Conservation (phyloP, 78 protist species). For the Abeoforma whisleri region DNA sequence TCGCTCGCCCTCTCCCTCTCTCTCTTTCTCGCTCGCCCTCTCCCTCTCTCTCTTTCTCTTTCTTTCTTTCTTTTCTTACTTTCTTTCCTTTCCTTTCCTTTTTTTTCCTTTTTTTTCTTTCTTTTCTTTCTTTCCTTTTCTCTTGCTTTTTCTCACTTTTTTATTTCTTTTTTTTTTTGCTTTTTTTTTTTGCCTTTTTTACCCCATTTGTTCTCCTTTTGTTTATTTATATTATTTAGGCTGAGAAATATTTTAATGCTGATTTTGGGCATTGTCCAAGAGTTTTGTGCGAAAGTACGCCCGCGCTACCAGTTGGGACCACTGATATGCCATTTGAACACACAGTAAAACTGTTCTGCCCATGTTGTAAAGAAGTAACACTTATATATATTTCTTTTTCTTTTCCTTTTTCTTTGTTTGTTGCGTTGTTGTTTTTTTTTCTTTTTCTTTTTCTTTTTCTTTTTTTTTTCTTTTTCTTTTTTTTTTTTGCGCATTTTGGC, state of each 20-base stretch:
- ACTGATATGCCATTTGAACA: slow-evolving; percentile 63
- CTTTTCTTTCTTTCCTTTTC: no score
- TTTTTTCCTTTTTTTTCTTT: background rate
- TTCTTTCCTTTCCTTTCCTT: background rate
- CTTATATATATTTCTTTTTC: no score
- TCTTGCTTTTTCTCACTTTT: no score
- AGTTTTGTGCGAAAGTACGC: slow-evolving; percentile 76
- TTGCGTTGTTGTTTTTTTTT: background rate
- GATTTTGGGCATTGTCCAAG: slow-evolving; percentile 93
- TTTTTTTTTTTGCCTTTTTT: no score
- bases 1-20: background rate
- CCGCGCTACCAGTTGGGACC: slow-evolving; percentile 84
- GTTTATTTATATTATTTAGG: background rate
- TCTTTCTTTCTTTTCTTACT: background rate
- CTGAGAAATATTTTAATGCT: slow-evolving; percentile 69
- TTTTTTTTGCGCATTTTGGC: background rate
- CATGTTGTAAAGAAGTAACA: slow-evolving; percentile 81
- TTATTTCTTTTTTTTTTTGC: no score
- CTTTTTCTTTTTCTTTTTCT: slow-evolving; percentile 5
- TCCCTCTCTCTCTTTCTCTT: background rate
- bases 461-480: background rate
- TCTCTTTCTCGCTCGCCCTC: background rate
- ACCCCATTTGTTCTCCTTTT: background rate
- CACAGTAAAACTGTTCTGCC: slow-evolving; percentile 88
- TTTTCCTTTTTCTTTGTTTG: no score